Percentiles rank a stretch among this genome's conserved stretches.
Conservation (phyloP, 352 stramenopile genomes). For the Aphanomyces invadans region DNA sequence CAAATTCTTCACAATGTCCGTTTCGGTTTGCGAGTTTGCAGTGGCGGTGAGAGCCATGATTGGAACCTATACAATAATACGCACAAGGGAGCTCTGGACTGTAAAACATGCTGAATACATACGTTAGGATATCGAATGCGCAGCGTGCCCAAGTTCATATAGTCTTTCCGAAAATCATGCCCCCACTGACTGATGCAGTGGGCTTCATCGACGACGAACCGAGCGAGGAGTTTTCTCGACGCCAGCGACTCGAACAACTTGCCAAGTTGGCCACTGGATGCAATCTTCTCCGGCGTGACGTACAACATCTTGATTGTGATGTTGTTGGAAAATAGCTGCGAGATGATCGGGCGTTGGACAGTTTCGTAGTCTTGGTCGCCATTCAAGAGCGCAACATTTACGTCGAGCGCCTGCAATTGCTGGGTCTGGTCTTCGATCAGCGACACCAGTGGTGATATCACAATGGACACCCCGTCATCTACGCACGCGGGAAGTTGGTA, state of each 20-base stretch:
- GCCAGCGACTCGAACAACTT: conserved; percentile 80
- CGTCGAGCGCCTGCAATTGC: conserved; percentile 87
- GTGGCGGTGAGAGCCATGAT: conserved; percentile 86
- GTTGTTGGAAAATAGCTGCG: conserved; percentile 70
- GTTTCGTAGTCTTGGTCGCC: conserved; percentile 83
- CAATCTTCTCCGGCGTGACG: conserved; percentile 97
- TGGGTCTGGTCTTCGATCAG: conserved; percentile 99
- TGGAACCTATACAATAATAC: conserved; percentile 41
- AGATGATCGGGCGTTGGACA: conserved; percentile 80
- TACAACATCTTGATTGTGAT: conserved; percentile 96
- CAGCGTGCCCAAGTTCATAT: conserved; percentile 91
- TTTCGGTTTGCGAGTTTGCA: conserved; percentile 74
- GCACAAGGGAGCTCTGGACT: too few relatives aligned
- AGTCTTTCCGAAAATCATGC: conserved; percentile 99
- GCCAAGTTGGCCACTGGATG: conserved; percentile 73
- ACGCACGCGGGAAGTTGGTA: conserved; percentile 92
- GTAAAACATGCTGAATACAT: too few relatives aligned
- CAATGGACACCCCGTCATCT: conserved; percentile 90
- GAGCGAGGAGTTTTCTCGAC: conserved; percentile 79
- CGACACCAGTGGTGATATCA: conserved; percentile 97
- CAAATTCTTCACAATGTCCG: conserved; percentile 76
- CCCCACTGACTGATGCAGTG: conserved; percentile 98
- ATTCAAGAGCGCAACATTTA: conserved; percentile 82
- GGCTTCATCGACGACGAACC: conserved; percentile 96
- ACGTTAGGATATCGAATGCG: conserved; percentile 90